Base-by-base conservation (phyloP, 1,139 yeast species). In the Blastobotrys aristatus region DNA sequence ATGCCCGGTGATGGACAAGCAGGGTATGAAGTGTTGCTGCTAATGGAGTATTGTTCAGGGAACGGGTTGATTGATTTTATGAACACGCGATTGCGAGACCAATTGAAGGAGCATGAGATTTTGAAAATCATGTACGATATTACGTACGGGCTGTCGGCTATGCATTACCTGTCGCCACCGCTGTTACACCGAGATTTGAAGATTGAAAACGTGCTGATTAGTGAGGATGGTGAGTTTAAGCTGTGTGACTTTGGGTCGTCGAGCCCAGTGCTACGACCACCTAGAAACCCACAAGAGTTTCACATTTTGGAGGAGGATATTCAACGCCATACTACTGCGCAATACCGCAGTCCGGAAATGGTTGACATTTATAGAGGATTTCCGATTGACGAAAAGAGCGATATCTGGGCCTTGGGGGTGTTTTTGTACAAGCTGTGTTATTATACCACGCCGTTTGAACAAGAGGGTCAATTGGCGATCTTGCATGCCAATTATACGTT, bases 311-410 rank as follows among this genome's bases (percentile, higher is more conserved):
- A 85, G 54, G 87, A 86, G 56, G 97, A 92, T 61, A 79, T 92
- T 50, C 80, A 86, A 72, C 82, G 83, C 53, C 94, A 92, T 65
- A 92, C 98, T 0, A 92, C 98, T 2, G 96, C 97, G n/a, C 98
- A 92, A 65, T 92, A 92, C 66, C 74, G 98, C 56, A 76, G 96
- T 1, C 98, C 98, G 0, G 98, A 92, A 66, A 92, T 92, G 98
- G 77, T 94, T 47, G 97, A 92, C 66, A 73, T 92, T 39, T 79
- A 84, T 54, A 76, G 84, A 53, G 87, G 94, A 3, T 75, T 84
- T 51, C 95, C 97, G 2, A 85, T 92, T 52, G 95, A 90, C 66
- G 97, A 92, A 62, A 92, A 92, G 64, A 80, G 90, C 53, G 98
- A 92, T 67, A 82, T 92, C 30, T 92, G 98, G 98, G 98, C 98